Percentiles rank a stretch among this genome's conserved stretches.
phyloP scores from a whole-genome alignment of 1,284 basidiomycete genomes.

The Melampsora occidentalis region DNA sequence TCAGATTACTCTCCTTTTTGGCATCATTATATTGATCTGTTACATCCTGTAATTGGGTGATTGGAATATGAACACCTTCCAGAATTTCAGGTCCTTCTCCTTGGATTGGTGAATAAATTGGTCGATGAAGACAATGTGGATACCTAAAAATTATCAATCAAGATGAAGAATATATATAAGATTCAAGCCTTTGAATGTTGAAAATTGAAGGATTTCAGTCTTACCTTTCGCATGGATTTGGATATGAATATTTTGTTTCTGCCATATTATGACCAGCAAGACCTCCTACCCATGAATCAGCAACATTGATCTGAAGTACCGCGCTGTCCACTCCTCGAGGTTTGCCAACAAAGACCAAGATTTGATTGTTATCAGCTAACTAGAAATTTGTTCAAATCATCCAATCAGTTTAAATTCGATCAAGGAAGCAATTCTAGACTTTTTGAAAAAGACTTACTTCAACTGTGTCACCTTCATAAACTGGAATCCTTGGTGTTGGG shows the following conservation, averaged over 20 bases:
- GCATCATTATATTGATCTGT: neutral
- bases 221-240: conserved; percentile 25
- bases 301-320: conserved; percentile 8
- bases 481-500: conserved; percentile 15
- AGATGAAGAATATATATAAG: too few relatives aligned
- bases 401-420: too few relatives aligned
- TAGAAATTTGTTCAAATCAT: neutral
- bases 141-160: neutral
- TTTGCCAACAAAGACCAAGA: conserved; percentile 12
- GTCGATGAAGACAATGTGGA: conserved; percentile 6
- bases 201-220: neutral
- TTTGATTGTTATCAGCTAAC: conserved; percentile 10
- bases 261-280: neutral
- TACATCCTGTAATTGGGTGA: neutral
- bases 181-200: too few relatives aligned
- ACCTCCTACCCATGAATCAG: neutral
- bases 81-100: neutral
- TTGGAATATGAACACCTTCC: neutral
- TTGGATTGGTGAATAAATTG: conserved; percentile 1
- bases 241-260: conserved; percentile 15
- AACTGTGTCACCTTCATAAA: conserved; percentile 5
- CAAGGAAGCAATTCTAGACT: too few relatives aligned
- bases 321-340: neutral
- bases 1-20: neutral
- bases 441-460: neutral